Evolutionary conservation across 2,329 filamentous ascomycete genomes (phyloP).

Genomic region (Colletotrichum sp.): DNA sequence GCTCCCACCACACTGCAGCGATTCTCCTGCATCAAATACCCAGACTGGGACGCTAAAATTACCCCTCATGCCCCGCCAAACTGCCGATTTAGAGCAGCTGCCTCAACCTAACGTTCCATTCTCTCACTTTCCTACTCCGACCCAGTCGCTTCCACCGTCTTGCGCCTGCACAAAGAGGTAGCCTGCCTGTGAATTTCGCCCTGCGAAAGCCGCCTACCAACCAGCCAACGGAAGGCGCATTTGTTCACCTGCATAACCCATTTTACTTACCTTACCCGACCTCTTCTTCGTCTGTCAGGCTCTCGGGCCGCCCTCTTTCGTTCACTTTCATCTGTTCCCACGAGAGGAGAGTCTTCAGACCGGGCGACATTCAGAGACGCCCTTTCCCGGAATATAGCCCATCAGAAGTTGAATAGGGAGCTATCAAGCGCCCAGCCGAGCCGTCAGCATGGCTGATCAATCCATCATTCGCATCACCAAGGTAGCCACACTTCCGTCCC

Average conservation of each 20-base stretch:
- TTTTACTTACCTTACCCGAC: background rate
- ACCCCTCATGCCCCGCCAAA: constrained; percentile 22
- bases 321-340: background rate
- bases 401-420: background rate
- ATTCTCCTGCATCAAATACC: constrained; percentile 1
- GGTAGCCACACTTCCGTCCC: constrained; percentile 50
- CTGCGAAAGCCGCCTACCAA: background rate
- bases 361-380: background rate
- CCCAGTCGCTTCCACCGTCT: background rate
- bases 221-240: constrained; percentile 1
- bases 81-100: constrained; percentile 15
- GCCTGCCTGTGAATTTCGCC: background rate
- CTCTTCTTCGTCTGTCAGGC: constrained; percentile 2
- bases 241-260: background rate
- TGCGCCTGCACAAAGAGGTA: background rate
- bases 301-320: background rate
- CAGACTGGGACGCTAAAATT: constrained; percentile 11
- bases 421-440: background rate
- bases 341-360: background rate
- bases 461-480: constrained; percentile 88
- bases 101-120: background rate
- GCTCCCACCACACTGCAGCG: background rate
- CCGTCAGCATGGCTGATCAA: constrained; percentile 74
- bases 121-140: background rate
- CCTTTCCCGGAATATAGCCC: background rate